Evolutionary conservation across 1,139 yeast species (phyloP), one percentile per base, ranked within the genome.

Genomic region (Tardiomyces digboiensis): DNA sequence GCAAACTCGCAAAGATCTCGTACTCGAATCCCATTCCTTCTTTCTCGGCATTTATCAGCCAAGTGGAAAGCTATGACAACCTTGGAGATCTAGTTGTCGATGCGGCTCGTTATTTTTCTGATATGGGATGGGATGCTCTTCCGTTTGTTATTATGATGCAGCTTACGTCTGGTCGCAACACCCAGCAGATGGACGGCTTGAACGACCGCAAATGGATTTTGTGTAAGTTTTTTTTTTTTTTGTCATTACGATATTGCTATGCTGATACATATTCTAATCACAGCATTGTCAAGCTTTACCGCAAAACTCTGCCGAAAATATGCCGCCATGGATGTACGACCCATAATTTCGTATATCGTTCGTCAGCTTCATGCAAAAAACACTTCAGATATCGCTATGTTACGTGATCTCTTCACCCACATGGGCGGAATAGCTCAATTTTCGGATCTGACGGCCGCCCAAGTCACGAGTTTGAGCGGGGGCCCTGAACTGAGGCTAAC

Each of bases 1-100:
- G 94, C 51, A 72, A 80, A 46, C 68, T 91, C 29, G 84, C 95
- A 0, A 81, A 82, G 49, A 70, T 85, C n/a, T 76, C 89, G 22
- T 81, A 78, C 49, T 69, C 85, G 1, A 88, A 88, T 57, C 98
- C 98, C 1, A 61, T 91, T 22, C 86, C 95, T 1, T 78, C 93
- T 26, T 75, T 70, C 43, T 54, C 62, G 1, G 71, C 61, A 2
- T 60, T 68, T 29, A 58, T 70, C 19, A 56, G 66, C 33, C 75
- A 70, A 46, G 80, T 91, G 49, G 98, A 93, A 61, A 87, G 95
- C 66, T 93, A 91, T 58, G 96, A 85, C 58, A 91, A 88, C 58
- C 75, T 88, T 52, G 86, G 81, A 44, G 80, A 77, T 39, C 69
- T 88, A 46, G 80, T 91, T 12, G 89, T 87, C 10, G 84, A 82